Base-by-base conservation (phyloP, 2,329 filamentous ascomycete genomes). In the Ophiocordyceps robertsii region DNA sequence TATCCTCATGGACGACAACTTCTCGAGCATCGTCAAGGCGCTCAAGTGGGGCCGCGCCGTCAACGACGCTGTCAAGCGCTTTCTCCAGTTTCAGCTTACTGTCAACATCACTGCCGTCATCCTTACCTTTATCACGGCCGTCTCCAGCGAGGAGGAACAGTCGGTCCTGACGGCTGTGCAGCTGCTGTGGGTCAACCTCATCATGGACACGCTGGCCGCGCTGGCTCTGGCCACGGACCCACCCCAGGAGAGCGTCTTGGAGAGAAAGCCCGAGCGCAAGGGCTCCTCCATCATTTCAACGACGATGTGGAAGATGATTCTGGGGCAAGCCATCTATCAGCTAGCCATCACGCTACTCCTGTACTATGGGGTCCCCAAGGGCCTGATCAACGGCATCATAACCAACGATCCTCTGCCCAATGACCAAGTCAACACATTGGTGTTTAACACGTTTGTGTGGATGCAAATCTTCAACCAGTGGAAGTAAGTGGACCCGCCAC, bases 231-330 rank as follows among this genome's bases (percentile, higher is more conserved):
- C 88, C 2, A 95, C 88, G 2, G 88, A 95, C 57, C 85, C 87
- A n/a, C 88, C 88, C 1, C 83, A 83, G 12, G 80, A 84, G 41
- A 83, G 78, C 51, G 81, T 95, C 24, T 67, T 95, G 40, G 69
- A 94, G 52, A 78, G 88, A 43, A 88, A 86, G 61, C 75, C 75
- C 1, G 75, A 78, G 54, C 69, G 63, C 45, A 73, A 72, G 54
- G 70, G 69, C 21, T 59, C 72, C 4, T 67, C 70, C 36, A 77
- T 79, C 47, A 92, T 96, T 52, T 93, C 88, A 1, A 69, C 82
- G 30, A 89, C 83, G 16, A 96, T 96, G 90, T 94, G 90, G 90
- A 96, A 96, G 71, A 96, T 96, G 90, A 95, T 96, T 47, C 73
- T 95, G 37, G 90, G 89, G 3, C 88, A 96, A 61, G 79, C 88